Evolutionary conservation across 352 stramenopile genomes (phyloP), one percentile per base, ranked within the genome.

Genomic region (Globisporangium splendens): DNA sequence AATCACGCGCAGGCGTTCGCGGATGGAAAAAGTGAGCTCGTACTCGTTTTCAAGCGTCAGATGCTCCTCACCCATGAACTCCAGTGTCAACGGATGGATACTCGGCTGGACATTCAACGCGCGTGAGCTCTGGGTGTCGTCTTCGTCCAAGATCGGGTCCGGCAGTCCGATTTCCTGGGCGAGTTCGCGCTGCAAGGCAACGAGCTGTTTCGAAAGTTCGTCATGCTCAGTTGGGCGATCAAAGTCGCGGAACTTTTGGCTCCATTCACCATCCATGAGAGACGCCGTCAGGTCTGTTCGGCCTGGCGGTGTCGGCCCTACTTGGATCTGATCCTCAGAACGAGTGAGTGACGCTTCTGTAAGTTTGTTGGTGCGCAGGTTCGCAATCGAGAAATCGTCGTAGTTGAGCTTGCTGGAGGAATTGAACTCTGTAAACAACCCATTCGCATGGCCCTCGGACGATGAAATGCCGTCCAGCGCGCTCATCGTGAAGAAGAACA

Each of bases 21-120:
- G 81, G 51, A 88, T 74, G 0, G 82, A 72, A 68, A 95, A 95
- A 0, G 73, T 86, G 18, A 84, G 59, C 43, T 85, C 81, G 65
- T 90, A 95, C 62, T 92, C 81, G 31, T 54, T 68, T 54, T 95
- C 83, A 5, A 95, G 69, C 46, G 82, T 70, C 54, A 90, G 77
- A 20, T 93, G 77, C 50, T 93, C 73, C 46, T 95, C 85, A 1
- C 85, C 85, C 83, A 93, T 93, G 33, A 95, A 95, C 43, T 92
- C 83, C 0, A 93, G 59, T 0, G 85, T 92, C 14, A 95, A 67
- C 0, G 85, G 85, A 28, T 93, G 85, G 0, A 95, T 72, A 3
- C 68, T 73, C 28, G 80, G 82, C 41, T 93, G 83, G 8, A 89
- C 71, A 15, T 81, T 82, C 7, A 91, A 57, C 0, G 75, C 79